Conservation (phyloP, 192 early-diverging fungal genomes). For the Coemansia asiatica region DNA sequence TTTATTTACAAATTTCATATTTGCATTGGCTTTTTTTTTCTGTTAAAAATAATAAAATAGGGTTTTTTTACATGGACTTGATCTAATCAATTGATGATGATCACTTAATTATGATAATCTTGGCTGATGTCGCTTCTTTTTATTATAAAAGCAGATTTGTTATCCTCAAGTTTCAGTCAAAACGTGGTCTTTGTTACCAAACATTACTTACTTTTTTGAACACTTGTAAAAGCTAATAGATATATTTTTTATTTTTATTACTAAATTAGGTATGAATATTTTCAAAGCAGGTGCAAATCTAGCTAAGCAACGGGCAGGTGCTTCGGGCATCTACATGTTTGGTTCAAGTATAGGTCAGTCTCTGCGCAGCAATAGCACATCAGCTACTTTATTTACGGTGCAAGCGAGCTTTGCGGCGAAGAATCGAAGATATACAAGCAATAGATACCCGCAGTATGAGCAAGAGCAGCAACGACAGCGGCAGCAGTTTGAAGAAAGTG, state of each 20-base stretch:
- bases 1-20: not conserved
- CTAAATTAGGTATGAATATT: not conserved
- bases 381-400: not conserved
- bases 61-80: too few relatives aligned
- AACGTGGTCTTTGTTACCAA: too few relatives aligned
- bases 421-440: not conserved
- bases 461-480: conserved; percentile 13
- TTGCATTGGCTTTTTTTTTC: conserved; percentile 1
- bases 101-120: too few relatives aligned
- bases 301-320: not conserved
- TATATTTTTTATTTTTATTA: not conserved
- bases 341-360: not conserved
- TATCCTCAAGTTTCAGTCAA: too few relatives aligned
- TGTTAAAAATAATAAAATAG: not conserved
- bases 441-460: conserved; percentile 9
- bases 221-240: too few relatives aligned
- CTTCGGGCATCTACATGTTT: not conserved
- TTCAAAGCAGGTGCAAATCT: not conserved
- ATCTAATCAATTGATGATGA: not conserved
- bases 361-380: not conserved
- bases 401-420: not conserved
- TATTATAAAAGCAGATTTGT: too few relatives aligned
- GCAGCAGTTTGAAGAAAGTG: not conserved
- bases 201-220: too few relatives aligned
- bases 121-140: too few relatives aligned